phyloP scores from a whole-genome alignment of 768 basidiomycete species.

The Floccularia luteovirens region DNA sequence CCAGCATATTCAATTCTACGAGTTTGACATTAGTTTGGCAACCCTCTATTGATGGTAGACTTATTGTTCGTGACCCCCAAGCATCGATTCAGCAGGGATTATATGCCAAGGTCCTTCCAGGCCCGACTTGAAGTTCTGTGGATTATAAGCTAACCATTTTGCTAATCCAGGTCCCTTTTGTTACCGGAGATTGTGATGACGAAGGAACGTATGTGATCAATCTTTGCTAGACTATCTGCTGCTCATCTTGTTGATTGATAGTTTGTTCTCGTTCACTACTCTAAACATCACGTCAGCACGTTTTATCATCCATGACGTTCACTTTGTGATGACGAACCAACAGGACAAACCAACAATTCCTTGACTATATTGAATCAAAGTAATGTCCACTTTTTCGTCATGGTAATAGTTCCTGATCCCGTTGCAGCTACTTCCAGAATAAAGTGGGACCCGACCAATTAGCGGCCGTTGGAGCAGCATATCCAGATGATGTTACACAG shows the following conservation, averaged over 20 bases:
- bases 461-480: too few species aligned
- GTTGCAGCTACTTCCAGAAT: slow-evolving; percentile 5
- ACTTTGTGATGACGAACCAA: slow-evolving; percentile 7
- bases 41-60: slow-evolving; percentile 27
- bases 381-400: slow-evolving; percentile 6
- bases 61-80: slow-evolving; percentile 20
- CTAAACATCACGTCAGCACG: slow-evolving; percentile 15
- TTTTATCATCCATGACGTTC: slow-evolving; percentile 3
- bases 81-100: slow-evolving; percentile 20
- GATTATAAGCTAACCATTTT: slow-evolving; percentile 6
- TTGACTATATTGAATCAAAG: too few species aligned
- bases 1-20: slow-evolving; percentile 17
- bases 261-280: slow-evolving; percentile 10
- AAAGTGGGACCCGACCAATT: too few species aligned
- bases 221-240: background rate
- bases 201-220: slow-evolving; percentile 28
- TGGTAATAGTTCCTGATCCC: slow-evolving; percentile 2
- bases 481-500: slow-evolving; percentile 9
- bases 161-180: slow-evolving; percentile 10
- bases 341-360: background rate
- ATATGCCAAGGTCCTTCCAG: slow-evolving; percentile 19
- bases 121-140: background rate
- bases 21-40: slow-evolving; percentile 20
- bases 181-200: slow-evolving; percentile 27
- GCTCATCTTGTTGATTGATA: background rate